Percentiles rank a stretch among this genome's conserved stretches.
Evolutionary conservation across 805 yeast species (phyloP).

Genomic region (Candida oleophila): DNA sequence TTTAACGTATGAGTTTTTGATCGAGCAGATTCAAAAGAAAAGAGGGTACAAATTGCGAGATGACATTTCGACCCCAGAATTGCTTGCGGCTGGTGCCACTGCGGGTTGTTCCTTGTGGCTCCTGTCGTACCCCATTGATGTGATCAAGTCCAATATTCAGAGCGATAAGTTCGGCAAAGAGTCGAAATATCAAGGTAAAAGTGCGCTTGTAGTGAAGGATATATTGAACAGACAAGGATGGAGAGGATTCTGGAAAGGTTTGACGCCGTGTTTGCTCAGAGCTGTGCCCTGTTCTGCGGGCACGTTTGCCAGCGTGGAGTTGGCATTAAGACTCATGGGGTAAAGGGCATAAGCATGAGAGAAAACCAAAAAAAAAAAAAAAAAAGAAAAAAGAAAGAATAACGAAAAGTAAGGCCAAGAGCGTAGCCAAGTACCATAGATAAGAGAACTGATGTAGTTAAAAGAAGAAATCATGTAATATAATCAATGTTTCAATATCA

Average conservation of each 20-base stretch:
- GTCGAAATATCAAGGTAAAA: slow-evolving; percentile 44
- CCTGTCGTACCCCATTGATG: slow-evolving; percentile 53
- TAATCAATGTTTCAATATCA: no score
- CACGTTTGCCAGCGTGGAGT: slow-evolving; percentile 74
- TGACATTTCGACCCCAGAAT: slow-evolving; percentile 54
- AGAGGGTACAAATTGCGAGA: slow-evolving; percentile 40
- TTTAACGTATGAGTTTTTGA: slow-evolving; percentile 58
- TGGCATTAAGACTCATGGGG: slow-evolving; percentile 57
- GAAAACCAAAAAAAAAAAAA: no score
- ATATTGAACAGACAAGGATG: slow-evolving; percentile 45
- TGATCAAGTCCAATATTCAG: slow-evolving; percentile 49
- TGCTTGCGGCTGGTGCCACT: slow-evolving; percentile 56
- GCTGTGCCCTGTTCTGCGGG: slow-evolving; percentile 72
- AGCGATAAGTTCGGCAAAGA: slow-evolving; percentile 50
- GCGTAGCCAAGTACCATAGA: no score
- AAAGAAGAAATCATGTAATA: no score
- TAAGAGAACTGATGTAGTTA: no score
- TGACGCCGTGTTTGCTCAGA: slow-evolving; percentile 56
- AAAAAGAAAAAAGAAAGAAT: no score
- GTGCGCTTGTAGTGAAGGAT: slow-evolving; percentile 31
- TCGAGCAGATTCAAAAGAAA: slow-evolving; percentile 34
- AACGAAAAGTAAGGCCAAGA: no score
- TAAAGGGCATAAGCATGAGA: slow-evolving; percentile 15
- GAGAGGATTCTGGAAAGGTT: slow-evolving; percentile 61
- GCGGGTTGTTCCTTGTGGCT: slow-evolving; percentile 73